Evolutionary conservation across 2,329 filamentous ascomycete species (phyloP).

Genomic region (Metarhizium robertsii): DNA sequence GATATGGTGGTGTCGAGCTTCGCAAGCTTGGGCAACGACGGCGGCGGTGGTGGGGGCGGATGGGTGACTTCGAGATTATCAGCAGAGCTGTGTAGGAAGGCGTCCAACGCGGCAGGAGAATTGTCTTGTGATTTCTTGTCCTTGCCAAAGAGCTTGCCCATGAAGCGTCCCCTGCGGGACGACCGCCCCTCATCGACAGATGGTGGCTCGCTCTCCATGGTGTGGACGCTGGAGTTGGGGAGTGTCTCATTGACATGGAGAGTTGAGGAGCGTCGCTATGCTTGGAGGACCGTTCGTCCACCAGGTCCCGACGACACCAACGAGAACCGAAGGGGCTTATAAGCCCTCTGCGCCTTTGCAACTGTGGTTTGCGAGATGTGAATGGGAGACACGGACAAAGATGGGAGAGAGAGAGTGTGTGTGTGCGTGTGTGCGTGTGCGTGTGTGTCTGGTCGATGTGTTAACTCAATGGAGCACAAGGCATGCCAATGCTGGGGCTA

Average conservation of each 20-base stretch:
- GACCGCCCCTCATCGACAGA: constrained; percentile 29
- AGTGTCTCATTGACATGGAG: constrained; percentile 21
- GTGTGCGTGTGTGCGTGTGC: background rate
- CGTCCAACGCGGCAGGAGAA: constrained; percentile 41
- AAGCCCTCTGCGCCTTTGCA: background rate
- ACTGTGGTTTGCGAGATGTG: background rate
- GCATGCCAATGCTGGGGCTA: background rate
- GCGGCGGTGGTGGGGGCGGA: constrained; percentile 34
- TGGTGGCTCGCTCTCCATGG: constrained; percentile 37
- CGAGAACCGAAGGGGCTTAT: background rate
- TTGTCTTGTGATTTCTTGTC: constrained; percentile 25
- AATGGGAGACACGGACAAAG: background rate
- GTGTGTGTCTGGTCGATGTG: background rate
- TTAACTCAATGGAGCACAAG: background rate
- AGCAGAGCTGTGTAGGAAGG: constrained; percentile 47
- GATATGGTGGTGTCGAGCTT: constrained; percentile 47
- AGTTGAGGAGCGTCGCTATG: background rate
- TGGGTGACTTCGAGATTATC: constrained; percentile 47
- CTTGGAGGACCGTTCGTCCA: background rate
- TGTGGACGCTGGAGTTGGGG: constrained; percentile 12
- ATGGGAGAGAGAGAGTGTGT: background rate
- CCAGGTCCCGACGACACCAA: background rate
- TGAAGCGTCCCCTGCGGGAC: constrained; percentile 45
- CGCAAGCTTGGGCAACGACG: constrained; percentile 39
- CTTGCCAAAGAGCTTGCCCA: constrained; percentile 52